phyloP scores from a whole-genome alignment of 352 stramenopile genomes.

The Phytopythium montanum region DNA sequence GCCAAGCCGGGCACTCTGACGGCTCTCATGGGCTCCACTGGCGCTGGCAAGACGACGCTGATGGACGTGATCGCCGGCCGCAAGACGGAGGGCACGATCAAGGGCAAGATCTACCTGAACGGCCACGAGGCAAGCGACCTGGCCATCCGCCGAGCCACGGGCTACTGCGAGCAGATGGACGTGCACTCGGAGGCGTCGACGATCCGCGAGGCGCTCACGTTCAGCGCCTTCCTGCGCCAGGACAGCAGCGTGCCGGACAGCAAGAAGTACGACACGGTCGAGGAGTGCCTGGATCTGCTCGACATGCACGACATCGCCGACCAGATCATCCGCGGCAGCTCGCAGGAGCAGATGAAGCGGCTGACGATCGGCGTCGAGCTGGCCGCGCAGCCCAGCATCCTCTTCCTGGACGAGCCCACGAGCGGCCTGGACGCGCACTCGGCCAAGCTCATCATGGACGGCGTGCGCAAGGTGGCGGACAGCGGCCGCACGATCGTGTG shows the following conservation, averaged over 20 bases:
- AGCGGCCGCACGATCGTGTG: constrained; percentile 79
- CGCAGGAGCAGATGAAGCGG: constrained; percentile 44
- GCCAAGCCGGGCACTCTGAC: constrained; percentile 50
- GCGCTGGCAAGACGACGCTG: constrained; percentile 6
- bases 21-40: constrained; percentile 67
- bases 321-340: constrained; percentile 34
- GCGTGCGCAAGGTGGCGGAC: constrained; percentile 80
- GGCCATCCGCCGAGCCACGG: constrained; percentile 24
- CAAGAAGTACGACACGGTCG: constrained; percentile 21
- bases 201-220: constrained; percentile 77
- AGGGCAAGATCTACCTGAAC: constrained; percentile 19
- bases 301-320: constrained; percentile 21
- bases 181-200: constrained; percentile 75
- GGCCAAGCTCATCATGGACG: constrained; percentile 81
- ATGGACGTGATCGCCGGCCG: constrained; percentile 12
- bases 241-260: constrained; percentile 31
- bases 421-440: constrained; percentile 80
- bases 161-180: constrained; percentile 69
- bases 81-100: constrained; percentile 8
- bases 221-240: constrained; percentile 71
- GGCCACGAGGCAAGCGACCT: constrained; percentile 18
- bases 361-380: constrained; percentile 59
- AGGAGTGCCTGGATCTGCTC: constrained; percentile 22
- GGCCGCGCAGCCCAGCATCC: constrained; percentile 69
- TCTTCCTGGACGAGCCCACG: constrained; percentile 85